Evolutionary conservation across 2,329 filamentous ascomycete species (phyloP).

Genomic region (Epichloe sibirici): DNA sequence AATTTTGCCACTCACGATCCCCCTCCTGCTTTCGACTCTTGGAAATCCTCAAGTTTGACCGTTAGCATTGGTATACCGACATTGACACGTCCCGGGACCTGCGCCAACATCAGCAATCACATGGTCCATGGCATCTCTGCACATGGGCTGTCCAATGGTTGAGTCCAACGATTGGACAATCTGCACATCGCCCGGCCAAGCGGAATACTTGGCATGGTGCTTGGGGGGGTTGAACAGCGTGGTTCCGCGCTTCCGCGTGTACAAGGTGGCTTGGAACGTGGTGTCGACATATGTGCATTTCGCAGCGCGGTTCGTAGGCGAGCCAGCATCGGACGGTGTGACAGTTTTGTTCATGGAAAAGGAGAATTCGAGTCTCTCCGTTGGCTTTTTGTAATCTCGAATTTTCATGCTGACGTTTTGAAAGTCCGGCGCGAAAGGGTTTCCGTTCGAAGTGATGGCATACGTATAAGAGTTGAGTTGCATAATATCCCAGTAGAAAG

Average conservation of each 20-base stretch:
- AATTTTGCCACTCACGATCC: neutral
- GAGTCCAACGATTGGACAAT: slow-evolving; percentile 36
- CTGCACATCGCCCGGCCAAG: slow-evolving; percentile 48
- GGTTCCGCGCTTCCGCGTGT: slow-evolving; percentile 33
- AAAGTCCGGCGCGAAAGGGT: slow-evolving; percentile 46
- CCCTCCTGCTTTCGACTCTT: neutral
- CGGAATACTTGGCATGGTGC: slow-evolving; percentile 7
- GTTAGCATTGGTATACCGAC: slow-evolving; percentile 23
- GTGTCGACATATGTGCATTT: slow-evolving; percentile 48
- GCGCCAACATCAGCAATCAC: slow-evolving; percentile 25
- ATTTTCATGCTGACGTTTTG: slow-evolving; percentile 36
- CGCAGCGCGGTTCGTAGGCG: slow-evolving; percentile 29
- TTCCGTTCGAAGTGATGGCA: slow-evolving; percentile 39
- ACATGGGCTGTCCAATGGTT: slow-evolving; percentile 35
- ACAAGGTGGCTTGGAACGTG: slow-evolving; percentile 43
- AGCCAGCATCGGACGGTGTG: slow-evolving; percentile 32
- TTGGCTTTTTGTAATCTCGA: slow-evolving; percentile 30
- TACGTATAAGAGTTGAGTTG: slow-evolving; percentile 28
- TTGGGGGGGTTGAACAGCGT: slow-evolving; percentile 8
- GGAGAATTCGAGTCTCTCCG: slow-evolving; percentile 47
- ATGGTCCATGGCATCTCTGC: slow-evolving; percentile 29
- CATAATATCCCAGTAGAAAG: slow-evolving; percentile 51
- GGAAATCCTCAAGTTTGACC: neutral
- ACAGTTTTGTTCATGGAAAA: slow-evolving; percentile 40
- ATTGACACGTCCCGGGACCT: slow-evolving; percentile 24